A percentile compares a stretch with the other conserved stretches of the same genome.
phyloP scores from a whole-genome alignment of 1,139 yeast species.

The Hemisphaericaspora lyxosophila region DNA sequence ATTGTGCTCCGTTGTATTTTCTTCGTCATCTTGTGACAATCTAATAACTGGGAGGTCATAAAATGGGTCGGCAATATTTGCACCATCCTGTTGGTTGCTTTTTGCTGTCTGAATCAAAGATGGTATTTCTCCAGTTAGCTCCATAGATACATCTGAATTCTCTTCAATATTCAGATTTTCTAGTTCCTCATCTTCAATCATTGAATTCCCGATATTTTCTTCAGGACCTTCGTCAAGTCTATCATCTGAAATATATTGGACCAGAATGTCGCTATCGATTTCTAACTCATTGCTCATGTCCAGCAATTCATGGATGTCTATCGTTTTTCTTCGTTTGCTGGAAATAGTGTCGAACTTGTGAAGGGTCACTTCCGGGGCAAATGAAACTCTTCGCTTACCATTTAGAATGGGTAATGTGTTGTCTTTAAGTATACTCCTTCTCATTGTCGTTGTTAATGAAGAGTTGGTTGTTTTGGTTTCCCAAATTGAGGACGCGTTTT shows the following conservation, averaged over 20 bases:
- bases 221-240: no score
- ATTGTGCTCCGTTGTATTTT: no score
- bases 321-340: constrained; percentile 37
- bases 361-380: constrained; percentile 74
- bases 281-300: background rate
- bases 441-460: constrained; percentile 11
- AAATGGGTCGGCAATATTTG: background rate
- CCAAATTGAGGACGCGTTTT: background rate
- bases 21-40: background rate
- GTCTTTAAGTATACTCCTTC: constrained; percentile 30
- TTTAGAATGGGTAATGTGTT: constrained; percentile 23
- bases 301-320: constrained; percentile 9
- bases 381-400: constrained; percentile 57
- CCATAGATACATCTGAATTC: constrained; percentile 3
- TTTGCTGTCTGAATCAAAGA: background rate
- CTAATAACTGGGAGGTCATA: background rate
- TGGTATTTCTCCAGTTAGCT: constrained; percentile 3
- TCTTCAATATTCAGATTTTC: no score
- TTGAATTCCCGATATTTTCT: background rate
- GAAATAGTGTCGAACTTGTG: constrained; percentile 61
- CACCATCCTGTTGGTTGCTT: background rate
- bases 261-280: background rate
- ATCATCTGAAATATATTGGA: background rate
- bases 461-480: background rate
- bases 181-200: no score